These are phyloP conservation scores for Fusarium setosum DNA, from an alignment of 2,329 filamentous ascomycete genomes.

Conservation along the genomic window DNA sequence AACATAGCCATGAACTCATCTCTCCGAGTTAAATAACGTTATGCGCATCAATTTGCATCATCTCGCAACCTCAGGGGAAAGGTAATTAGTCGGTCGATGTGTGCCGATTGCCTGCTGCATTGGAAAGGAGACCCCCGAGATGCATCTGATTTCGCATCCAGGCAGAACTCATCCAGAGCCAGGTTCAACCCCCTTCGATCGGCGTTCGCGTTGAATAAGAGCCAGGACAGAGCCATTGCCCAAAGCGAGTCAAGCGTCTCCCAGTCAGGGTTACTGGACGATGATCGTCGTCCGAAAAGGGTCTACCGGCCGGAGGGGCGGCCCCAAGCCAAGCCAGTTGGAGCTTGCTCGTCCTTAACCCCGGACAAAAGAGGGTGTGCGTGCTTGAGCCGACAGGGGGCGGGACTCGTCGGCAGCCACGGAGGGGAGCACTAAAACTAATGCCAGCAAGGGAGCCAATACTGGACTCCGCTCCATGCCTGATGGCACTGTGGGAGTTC, in stretches of 20 bases:
- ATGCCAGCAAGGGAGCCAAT: conserved; percentile 33
- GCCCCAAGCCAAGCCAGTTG: conserved; percentile 35
- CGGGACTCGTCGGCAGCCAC: conserved; percentile 44
- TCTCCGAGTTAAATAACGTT: conserved; percentile 30
- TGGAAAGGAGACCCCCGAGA: conserved; percentile 32
- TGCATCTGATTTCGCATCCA: conserved; percentile 38
- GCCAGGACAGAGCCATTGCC: conserved; percentile 30
- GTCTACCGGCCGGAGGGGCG: conserved; percentile 43
- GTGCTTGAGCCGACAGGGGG: conserved; percentile 37
- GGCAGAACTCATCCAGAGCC: conserved; percentile 41
- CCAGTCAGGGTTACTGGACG: conserved; percentile 34
- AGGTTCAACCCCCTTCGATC: conserved; percentile 46
- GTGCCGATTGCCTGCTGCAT: conserved; percentile 32
- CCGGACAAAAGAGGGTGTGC: conserved; percentile 39
- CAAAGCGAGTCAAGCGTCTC: conserved; percentile 41
- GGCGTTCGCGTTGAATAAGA: conserved; percentile 42
- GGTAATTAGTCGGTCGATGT: conserved; percentile 30
- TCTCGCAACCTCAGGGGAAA: conserved; percentile 25
- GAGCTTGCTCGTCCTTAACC: conserved; percentile 38
- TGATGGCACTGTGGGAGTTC: conserved; percentile 38
- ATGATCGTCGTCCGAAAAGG: conserved; percentile 43
- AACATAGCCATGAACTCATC: conserved; percentile 19
- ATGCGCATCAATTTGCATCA: conserved; percentile 39
- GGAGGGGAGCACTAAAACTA: conserved; percentile 39
- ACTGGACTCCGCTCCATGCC: conserved; percentile 34